Evolutionary conservation across 2,329 filamentous ascomycete species (phyloP).

Genomic region (Fusarium floridanum): DNA sequence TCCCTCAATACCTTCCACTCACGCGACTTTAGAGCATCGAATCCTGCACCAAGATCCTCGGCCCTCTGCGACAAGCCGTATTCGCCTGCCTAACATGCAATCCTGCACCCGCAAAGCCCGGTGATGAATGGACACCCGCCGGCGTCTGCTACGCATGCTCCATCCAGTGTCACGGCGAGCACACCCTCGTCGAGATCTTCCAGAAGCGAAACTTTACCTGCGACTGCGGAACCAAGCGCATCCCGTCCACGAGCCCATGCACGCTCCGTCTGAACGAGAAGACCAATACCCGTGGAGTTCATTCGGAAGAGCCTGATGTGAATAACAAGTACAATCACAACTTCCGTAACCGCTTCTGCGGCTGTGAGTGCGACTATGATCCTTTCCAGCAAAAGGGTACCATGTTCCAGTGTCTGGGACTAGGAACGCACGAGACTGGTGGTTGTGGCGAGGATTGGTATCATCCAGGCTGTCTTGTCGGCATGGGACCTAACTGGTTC

Average conservation of each 20-base stretch:
- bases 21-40: slow-evolving; percentile 80
- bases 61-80: slow-evolving; percentile 86
- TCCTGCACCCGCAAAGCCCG: slow-evolving; percentile 74
- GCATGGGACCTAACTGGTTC: slow-evolving; percentile 80
- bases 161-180: slow-evolving; percentile 95
- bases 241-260: slow-evolving; percentile 79
- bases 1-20: slow-evolving; percentile 29
- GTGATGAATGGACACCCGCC: slow-evolving; percentile 69
- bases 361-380: slow-evolving; percentile 89
- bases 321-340: slow-evolving; percentile 96
- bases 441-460: slow-evolving; percentile 99
- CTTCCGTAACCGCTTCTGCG: slow-evolving; percentile 92
- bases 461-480: slow-evolving; percentile 92
- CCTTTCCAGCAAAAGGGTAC: slow-evolving; percentile 91
- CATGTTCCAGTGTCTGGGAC: slow-evolving; percentile 96
- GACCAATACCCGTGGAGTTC: slow-evolving; percentile 81
- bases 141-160: slow-evolving; percentile 98
- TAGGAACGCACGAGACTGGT: slow-evolving; percentile 83
- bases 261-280: slow-evolving; percentile 77
- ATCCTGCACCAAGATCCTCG: slow-evolving; percentile 90
- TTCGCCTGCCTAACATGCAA: slow-evolving; percentile 97
- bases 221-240: slow-evolving; percentile 91
- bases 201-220: slow-evolving; percentile 95
- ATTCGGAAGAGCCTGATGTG: slow-evolving; percentile 77
- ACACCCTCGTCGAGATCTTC: slow-evolving; percentile 95